A percentile compares a stretch with the other conserved stretches of the same genome.
phyloP scores from a whole-genome alignment of 106 monocot species.

The Agapanthus africanus region DNA sequence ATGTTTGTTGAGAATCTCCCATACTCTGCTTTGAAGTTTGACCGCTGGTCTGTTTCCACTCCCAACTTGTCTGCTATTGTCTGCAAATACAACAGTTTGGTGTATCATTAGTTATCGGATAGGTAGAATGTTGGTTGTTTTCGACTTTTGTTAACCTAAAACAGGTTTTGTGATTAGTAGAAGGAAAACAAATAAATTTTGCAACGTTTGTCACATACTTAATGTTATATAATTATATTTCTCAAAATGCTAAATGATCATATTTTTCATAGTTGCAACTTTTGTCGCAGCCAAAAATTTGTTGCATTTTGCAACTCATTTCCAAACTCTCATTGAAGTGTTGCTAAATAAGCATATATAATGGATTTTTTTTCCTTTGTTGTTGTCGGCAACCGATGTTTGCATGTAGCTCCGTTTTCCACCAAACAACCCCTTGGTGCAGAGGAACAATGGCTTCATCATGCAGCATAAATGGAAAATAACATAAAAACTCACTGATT shows the following conservation, averaged over 20 bases:
- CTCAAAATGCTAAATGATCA: neutral
- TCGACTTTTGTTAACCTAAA: too few relatives aligned
- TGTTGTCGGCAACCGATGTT: too few relatives aligned
- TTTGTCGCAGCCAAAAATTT: too few relatives aligned
- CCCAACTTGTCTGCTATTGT: constrained; percentile 69
- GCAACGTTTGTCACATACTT: neutral
- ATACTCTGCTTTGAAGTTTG: constrained; percentile 89
- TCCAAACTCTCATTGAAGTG: too few relatives aligned
- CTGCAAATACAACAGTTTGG: constrained; percentile 26
- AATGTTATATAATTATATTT: neutral
- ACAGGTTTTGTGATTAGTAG: neutral
- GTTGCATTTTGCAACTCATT: too few relatives aligned
- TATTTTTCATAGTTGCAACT: too few relatives aligned
- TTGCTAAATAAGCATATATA: neutral
- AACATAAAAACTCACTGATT: constrained; percentile 40
- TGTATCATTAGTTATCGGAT: too few relatives aligned
- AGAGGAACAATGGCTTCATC: neutral
- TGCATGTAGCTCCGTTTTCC: too few relatives aligned
- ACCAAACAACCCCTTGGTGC: too few relatives aligned
- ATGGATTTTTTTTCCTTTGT: neutral
- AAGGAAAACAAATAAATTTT: neutral
- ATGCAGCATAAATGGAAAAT: neutral
- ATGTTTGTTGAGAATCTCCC: constrained; percentile 81
- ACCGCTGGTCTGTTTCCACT: constrained; percentile 67
- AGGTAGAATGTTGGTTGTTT: too few relatives aligned